These are phyloP conservation scores for Rhododendron williamsianum DNA, from an alignment of 148 eudicot genomes.

Conservation along the genomic window DNA sequence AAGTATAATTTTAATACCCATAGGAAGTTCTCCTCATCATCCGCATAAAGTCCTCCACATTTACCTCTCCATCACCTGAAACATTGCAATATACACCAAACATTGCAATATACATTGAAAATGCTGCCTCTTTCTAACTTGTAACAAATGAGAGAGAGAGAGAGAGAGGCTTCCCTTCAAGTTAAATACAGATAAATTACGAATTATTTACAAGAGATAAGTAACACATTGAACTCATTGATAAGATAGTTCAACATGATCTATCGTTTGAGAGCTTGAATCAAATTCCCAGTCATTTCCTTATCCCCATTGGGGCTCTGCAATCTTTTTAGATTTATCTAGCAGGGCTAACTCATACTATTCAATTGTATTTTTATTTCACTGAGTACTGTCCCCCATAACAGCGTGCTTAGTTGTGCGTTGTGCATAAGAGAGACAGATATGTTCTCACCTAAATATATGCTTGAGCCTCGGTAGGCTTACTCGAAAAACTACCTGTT, in stretches of 20 bases:
- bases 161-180: background rate
- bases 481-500: background rate
- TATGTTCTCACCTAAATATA: background rate
- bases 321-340: background rate
- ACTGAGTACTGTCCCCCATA: background rate
- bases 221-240: background rate
- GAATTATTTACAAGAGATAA: background rate
- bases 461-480: background rate
- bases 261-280: background rate
- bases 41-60: background rate
- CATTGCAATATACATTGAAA: background rate
- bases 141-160: background rate
- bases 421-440: background rate
- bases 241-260: background rate
- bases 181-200: background rate
- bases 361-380: background rate
- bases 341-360: background rate
- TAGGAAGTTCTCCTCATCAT: background rate
- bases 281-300: background rate
- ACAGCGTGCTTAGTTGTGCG: background rate
- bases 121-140: background rate
- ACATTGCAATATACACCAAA: background rate
- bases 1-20: background rate
- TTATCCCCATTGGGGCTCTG: background rate
- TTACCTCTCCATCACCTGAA: constrained; percentile 1